phyloP scores from a whole-genome alignment of 202 grass and related monocot genomes.

The Brachypodium distachyon region DNA sequence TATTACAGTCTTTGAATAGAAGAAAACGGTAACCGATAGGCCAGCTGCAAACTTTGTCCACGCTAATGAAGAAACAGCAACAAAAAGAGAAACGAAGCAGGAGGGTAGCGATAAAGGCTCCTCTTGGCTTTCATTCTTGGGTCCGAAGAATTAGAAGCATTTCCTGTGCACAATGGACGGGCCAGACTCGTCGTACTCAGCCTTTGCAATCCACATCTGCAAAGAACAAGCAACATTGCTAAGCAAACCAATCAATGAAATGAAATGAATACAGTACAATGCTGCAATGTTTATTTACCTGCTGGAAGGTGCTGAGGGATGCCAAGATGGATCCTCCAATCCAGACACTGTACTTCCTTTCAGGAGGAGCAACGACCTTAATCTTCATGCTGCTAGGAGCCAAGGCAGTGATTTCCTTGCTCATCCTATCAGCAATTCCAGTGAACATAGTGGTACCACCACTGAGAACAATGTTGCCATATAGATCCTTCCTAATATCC shows the following conservation, averaged over 20 bases:
- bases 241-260: not conserved
- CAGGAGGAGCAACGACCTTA: conserved; percentile 87
- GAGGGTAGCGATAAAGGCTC: conserved; percentile 35
- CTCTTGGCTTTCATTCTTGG: conserved; percentile 51
- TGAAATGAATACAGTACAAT: not conserved
- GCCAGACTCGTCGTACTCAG: conserved; percentile 90
- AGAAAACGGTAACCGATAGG: conserved; percentile 26
- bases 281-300: conserved; percentile 34
- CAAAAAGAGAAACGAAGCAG: conserved; percentile 39
- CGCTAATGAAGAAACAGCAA: conserved; percentile 45
- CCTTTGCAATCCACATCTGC: conserved; percentile 99
- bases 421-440: conserved; percentile 91
- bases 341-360: conserved; percentile 99
- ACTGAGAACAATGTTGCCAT: conserved; percentile 87
- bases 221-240: conserved; percentile 19
- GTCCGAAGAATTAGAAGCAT: conserved; percentile 71
- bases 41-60: conserved; percentile 48
- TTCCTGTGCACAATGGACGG: conserved; percentile 98
- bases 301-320: conserved; percentile 97
- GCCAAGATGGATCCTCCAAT: conserved; percentile 97
- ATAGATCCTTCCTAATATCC: conserved; percentile 96
- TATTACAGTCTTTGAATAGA: conserved; percentile 52
- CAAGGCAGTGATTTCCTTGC: conserved; percentile 90
- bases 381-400: conserved; percentile 97
- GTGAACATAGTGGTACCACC: conserved; percentile 97